Evolutionary conservation across 441 rosid species (phyloP).

Genomic region (Adansonia rubrostipa): DNA sequence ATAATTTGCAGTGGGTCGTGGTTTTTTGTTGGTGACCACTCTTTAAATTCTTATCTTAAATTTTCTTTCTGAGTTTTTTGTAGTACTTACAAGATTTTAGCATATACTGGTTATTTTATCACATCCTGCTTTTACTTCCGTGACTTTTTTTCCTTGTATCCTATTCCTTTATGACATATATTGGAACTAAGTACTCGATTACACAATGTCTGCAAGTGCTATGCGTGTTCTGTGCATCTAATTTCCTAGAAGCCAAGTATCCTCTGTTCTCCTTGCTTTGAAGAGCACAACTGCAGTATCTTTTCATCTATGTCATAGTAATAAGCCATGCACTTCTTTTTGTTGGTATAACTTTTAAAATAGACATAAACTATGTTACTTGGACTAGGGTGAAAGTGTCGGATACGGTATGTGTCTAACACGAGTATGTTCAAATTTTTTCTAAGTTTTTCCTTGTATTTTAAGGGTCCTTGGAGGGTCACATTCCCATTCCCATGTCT

Average conservation of each 20-base stretch:
- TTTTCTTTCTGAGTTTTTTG: neutral
- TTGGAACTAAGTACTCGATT: neutral
- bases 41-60: slow-evolving; percentile 2
- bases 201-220: neutral
- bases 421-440: no score
- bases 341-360: neutral
- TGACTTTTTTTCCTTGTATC: neutral
- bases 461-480: no score
- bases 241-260: slow-evolving; percentile 2
- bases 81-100: neutral
- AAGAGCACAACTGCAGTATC: neutral
- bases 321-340: neutral
- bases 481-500: no score
- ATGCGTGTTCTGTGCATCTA: neutral
- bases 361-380: no score
- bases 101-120: neutral
- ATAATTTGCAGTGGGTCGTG: neutral
- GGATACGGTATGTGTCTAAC: no score
- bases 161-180: no score
- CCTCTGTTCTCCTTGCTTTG: neutral
- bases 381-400: no score
- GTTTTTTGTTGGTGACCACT: neutral
- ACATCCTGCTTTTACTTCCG: neutral
- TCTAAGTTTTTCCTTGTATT: no score
- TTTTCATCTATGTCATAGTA: neutral